Evolutionary conservation across 441 rosid species (phyloP).

Genomic region (Heliophila coronopifolia): DNA sequence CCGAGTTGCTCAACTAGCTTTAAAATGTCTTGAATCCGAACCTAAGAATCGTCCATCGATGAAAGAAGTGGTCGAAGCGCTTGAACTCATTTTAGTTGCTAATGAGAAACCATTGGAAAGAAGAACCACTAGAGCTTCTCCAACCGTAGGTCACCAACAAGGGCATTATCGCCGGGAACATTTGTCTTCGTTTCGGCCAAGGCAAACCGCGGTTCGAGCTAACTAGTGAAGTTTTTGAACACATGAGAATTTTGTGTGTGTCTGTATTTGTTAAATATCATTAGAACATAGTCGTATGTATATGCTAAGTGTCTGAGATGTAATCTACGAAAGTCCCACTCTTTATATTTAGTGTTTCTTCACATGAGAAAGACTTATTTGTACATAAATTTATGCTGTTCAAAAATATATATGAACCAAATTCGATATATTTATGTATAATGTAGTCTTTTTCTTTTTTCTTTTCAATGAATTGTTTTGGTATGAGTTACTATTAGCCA

Average conservation of each 20-base stretch:
- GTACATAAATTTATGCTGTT: too few relatives aligned
- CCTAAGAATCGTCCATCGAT: slow-evolving; percentile 70
- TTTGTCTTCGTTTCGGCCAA: slow-evolving; percentile 50
- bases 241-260: neutral
- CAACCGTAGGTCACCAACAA: slow-evolving; percentile 24
- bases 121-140: slow-evolving; percentile 32
- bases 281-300: too few relatives aligned
- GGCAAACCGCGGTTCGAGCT: slow-evolving; percentile 30
- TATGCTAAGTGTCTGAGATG: too few relatives aligned
- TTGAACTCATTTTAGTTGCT: slow-evolving; percentile 47
- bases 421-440: too few relatives aligned
- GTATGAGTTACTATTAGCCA: too few relatives aligned
- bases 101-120: slow-evolving; percentile 42
- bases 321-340: too few relatives aligned
- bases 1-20: slow-evolving; percentile 57
- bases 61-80: slow-evolving; percentile 56
- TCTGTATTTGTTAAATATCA: slow-evolving; percentile 9
- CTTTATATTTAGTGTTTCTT: too few relatives aligned
- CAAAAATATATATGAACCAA: too few relatives aligned
- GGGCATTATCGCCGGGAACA: slow-evolving; percentile 38
- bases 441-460: too few relatives aligned
- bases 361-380: too few relatives aligned
- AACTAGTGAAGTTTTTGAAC: slow-evolving; percentile 16
- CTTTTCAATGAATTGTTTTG: too few relatives aligned
- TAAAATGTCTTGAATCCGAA: slow-evolving; percentile 50